These are phyloP conservation scores for Carex cristatella DNA, from an alignment of 176 grass and related monocot species.

Conservation along the genomic window DNA sequence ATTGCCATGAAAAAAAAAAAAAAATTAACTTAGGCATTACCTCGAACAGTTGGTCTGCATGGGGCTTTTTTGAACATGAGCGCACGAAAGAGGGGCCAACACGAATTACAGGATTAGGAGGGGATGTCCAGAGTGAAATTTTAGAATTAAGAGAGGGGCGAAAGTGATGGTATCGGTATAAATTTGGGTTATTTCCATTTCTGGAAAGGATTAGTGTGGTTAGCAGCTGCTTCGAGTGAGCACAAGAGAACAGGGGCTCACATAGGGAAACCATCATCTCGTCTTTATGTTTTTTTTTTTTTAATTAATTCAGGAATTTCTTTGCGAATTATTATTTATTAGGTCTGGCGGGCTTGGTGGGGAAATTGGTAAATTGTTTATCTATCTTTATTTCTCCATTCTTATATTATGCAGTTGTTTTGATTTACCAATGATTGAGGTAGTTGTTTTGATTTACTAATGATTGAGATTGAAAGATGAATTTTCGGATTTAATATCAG, in stretches of 20 bases:
- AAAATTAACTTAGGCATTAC: neutral
- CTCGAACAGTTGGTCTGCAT: slow-evolving; percentile 20
- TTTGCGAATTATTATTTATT: neutral
- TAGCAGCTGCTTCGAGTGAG: neutral
- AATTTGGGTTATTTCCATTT: neutral
- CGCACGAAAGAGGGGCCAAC: neutral
- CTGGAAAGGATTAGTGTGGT: neutral
- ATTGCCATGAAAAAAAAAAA: neutral
- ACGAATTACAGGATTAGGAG: neutral
- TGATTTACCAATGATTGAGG: too few species aligned
- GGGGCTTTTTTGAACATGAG: neutral
- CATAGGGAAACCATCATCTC: neutral
- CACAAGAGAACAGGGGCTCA: neutral
- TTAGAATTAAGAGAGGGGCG: neutral
- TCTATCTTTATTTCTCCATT: too few species aligned
- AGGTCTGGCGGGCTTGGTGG: neutral
- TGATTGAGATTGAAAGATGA: too few species aligned
- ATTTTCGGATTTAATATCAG: too few species aligned
- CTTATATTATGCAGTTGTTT: too few species aligned
- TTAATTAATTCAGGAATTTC: neutral
- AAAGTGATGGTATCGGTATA: neutral
- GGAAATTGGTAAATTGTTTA: neutral
- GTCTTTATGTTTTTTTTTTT: neutral
- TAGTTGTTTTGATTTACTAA: too few species aligned
- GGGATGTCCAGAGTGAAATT: neutral